phyloP scores from a whole-genome alignment of 2,329 filamentous ascomycete genomes.

The Chaetomium globosum region DNA sequence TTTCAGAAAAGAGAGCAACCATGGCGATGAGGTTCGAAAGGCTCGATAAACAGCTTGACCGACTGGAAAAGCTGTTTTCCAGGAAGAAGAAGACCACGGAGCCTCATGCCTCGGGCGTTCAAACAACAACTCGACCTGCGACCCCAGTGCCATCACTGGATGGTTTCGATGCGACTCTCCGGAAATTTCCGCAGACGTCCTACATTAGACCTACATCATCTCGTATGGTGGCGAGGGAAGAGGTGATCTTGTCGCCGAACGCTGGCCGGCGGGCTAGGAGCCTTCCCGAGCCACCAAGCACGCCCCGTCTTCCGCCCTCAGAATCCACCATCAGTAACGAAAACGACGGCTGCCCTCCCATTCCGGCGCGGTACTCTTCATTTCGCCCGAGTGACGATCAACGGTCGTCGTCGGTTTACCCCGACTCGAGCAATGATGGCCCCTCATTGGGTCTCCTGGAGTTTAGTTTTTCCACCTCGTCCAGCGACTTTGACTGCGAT shows the following conservation, averaged over 20 bases:
- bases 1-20: conserved; percentile 29
- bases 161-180: conserved; percentile 34
- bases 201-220: conserved; percentile 59
- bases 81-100: conserved; percentile 44
- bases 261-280: conserved; percentile 34
- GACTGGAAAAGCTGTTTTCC: conserved; percentile 56
- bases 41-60: conserved; percentile 56
- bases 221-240: conserved; percentile 61
- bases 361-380: conserved; percentile 12
- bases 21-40: conserved; percentile 55
- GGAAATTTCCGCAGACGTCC: conserved; percentile 54
- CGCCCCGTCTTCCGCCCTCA: conserved; percentile 17
- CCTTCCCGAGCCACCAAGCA: conserved; percentile 33
- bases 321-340: not conserved
- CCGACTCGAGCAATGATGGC: conserved; percentile 10
- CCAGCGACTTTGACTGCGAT: conserved; percentile 10
- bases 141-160: conserved; percentile 15
- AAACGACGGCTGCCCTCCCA: conserved; percentile 15
- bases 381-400: conserved; percentile 26
- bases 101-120: not conserved
- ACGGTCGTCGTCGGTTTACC: conserved; percentile 32
- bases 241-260: conserved; percentile 37
- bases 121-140: conserved; percentile 1
- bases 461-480: conserved; percentile 31
- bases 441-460: conserved; percentile 32